These are phyloP conservation scores for Zygosaccharomyces pseudorouxii DNA, from an alignment of 805 yeast genomes.

Conservation along the genomic window DNA sequence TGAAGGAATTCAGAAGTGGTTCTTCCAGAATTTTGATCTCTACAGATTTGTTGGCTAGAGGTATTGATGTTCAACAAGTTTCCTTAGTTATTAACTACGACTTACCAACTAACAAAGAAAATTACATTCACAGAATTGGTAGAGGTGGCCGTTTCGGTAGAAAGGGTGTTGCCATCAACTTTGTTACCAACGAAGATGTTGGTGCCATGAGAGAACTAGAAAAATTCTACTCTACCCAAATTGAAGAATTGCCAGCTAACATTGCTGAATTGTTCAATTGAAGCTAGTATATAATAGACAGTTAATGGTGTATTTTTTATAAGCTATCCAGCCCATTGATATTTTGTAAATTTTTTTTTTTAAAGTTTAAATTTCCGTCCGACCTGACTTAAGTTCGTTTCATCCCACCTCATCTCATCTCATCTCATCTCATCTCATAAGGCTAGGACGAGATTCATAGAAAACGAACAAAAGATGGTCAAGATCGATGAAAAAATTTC, in stretches of 20 bases:
- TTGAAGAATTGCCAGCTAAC: constrained; percentile 75
- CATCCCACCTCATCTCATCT: constrained; percentile 5
- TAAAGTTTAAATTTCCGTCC: background rate
- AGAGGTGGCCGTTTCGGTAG: constrained; percentile 98
- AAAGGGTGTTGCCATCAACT: constrained; percentile 96
- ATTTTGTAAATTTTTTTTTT: constrained; percentile 5
- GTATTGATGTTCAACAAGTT: constrained; percentile 97
- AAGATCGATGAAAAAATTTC: constrained; percentile 12
- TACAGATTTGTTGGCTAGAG: constrained; percentile 97
- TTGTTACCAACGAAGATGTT: constrained; percentile 76
- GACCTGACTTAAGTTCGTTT: background rate
- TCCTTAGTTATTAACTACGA: constrained; percentile 94
- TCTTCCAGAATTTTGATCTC: constrained; percentile 89
- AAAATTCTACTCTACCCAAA: constrained; percentile 66
- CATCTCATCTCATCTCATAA: constrained; percentile 1
- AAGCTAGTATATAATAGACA: constrained; percentile 12
- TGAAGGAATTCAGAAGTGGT: constrained; percentile 94
- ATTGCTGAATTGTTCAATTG: constrained; percentile 45
- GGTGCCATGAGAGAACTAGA: constrained; percentile 70
- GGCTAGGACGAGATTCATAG: too few species aligned
- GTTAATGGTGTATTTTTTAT: constrained; percentile 10
- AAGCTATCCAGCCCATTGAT: constrained; percentile 6
- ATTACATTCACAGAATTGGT: constrained; percentile 96
- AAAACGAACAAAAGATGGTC: background rate
- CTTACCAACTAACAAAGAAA: constrained; percentile 86